phyloP scores from a whole-genome alignment of 768 basidiomycete species.

The Tylopilus subfusipes region DNA sequence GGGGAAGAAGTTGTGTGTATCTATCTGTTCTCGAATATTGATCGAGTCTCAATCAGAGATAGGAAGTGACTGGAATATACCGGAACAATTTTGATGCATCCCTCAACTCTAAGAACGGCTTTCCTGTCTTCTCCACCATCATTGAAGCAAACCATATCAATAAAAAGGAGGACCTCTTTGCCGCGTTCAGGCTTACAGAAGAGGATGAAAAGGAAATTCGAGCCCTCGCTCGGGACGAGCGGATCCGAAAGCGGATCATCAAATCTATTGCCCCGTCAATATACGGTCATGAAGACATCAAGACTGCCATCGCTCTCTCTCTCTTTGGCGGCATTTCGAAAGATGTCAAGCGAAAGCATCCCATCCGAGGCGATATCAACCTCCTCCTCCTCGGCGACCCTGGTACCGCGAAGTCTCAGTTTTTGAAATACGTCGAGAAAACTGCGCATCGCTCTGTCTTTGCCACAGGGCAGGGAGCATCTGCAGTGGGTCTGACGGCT shows the following conservation, averaged over 20 bases:
- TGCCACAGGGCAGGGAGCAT: slow-evolving; percentile 97
- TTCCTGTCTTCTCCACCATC: slow-evolving; percentile 98
- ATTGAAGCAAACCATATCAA: slow-evolving; percentile 98
- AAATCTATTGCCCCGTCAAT: slow-evolving; percentile 99
- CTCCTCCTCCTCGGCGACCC: slow-evolving; percentile 95
- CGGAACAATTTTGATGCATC: slow-evolving; percentile 99
- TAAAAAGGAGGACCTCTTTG: slow-evolving; percentile 98
- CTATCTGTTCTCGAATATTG: background rate
- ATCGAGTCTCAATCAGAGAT: slow-evolving; percentile 10
- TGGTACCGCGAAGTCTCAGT: slow-evolving; percentile 98
- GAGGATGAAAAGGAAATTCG: slow-evolving; percentile 95
- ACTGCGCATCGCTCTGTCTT: slow-evolving; percentile 97
- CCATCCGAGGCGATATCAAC: slow-evolving; percentile 97
- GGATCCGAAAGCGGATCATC: slow-evolving; percentile 95
- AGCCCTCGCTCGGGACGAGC: slow-evolving; percentile 80
- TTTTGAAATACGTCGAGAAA: slow-evolving; percentile 98
- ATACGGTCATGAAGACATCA: slow-evolving; percentile 99
- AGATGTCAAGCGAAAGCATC: slow-evolving; percentile 94
- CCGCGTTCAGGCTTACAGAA: slow-evolving; percentile 95
- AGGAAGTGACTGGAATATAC: slow-evolving; percentile 98
- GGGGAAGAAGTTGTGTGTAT: slow-evolving; percentile 91
- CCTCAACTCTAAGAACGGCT: slow-evolving; percentile 97
- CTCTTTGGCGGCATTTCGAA: slow-evolving; percentile 94
- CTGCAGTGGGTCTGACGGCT: slow-evolving; percentile 96
- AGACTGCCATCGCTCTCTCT: slow-evolving; percentile 92